A percentile compares a stretch with the other conserved stretches of the same genome.
phyloP scores from a whole-genome alignment of 495 filamentous ascomycete species.

The Aspergillus olivimuriae region DNA sequence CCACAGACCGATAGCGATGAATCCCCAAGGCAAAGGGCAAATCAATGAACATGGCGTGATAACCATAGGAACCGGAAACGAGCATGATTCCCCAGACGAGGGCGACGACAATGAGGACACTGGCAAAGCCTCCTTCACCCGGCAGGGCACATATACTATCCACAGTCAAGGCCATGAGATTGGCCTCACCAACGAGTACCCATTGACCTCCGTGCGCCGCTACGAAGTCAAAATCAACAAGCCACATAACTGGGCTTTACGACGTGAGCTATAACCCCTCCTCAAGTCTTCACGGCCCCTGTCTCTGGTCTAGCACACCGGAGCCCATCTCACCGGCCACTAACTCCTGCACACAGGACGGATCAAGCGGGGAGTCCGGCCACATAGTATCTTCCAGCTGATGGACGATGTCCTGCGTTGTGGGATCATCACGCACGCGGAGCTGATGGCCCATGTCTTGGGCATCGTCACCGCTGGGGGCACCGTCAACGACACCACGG shows the following conservation, averaged over 20 bases:
- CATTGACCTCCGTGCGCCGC: conserved; percentile 5
- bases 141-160: conserved; percentile 2
- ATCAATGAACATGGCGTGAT: too few relatives aligned
- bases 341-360: too few relatives aligned
- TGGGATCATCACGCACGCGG: conserved; percentile 11
- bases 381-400: conserved; percentile 8
- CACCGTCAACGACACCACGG: conserved; percentile 6
- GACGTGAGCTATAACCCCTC: conserved; percentile 2
- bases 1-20: too few relatives aligned
- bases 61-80: too few relatives aligned
- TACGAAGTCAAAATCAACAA: conserved; percentile 12
- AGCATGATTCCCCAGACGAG: not conserved
- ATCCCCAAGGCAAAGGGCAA: too few relatives aligned
- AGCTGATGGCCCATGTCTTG: conserved; percentile 6
- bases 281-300: not conserved
- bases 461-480: conserved; percentile 3
- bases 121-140: not conserved
- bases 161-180: conserved; percentile 9
- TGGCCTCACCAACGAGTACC: conserved; percentile 3
- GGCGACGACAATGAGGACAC: conserved; percentile 1
- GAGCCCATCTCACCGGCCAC: not conserved
- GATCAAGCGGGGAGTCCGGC: conserved; percentile 10
- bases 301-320: not conserved
- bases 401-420: conserved; percentile 11
- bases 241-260: conserved; percentile 5